Evolutionary conservation across 2,329 filamentous ascomycete genomes (phyloP), one percentile per base, ranked within the genome.

Genomic region (Trichoderma atrobrunneum): DNA sequence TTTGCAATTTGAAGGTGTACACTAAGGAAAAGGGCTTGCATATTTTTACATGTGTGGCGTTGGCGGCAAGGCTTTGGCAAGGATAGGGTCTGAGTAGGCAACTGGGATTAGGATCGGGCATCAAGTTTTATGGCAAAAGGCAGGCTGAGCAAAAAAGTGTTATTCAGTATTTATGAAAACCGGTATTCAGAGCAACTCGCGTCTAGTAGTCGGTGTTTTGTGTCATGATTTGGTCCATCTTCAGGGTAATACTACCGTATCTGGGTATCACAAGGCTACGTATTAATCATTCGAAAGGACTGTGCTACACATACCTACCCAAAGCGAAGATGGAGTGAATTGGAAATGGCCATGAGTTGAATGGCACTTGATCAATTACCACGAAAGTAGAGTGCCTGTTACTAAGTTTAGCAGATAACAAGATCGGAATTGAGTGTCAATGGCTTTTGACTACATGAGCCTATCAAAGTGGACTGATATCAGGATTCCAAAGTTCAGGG

Each of bases 21-120:
- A 70, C 30, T 57, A 54, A 57, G 48, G 68, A 18, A 30, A 26
- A 16, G 66, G 39, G 60, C 39, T 70, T 62, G 57, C 39, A 59
- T 64, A 30, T 24, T 24, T 24, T 56, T 64, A 43, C 18, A 70
- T 32, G 16, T 28, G 66, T 43, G 66, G 66, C 66, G 66, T 70
- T 67, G 51, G 51, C 57, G 51, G 51, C 32, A 67, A 11, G n/a
- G n/a, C 18, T 32, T 36, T 51, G 18, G 18, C 18, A 28, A 34
- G 28, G 26, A 24, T 64, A 64, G 24, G 28, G 34, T 57, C 39
- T 54, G 48, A 26, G 30, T 18, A 56, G n/a, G n/a, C n/a, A n/a
- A 59, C 34, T 67, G 14, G 43, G 14, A 59, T 59, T 67, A 43
- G 64, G 64, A 30, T 43, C 51, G 39, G n/a, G 26, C 34, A 67